Base-by-base conservation (phyloP, 176 grass and related monocot genomes). In the Pontederia paniculata region DNA sequence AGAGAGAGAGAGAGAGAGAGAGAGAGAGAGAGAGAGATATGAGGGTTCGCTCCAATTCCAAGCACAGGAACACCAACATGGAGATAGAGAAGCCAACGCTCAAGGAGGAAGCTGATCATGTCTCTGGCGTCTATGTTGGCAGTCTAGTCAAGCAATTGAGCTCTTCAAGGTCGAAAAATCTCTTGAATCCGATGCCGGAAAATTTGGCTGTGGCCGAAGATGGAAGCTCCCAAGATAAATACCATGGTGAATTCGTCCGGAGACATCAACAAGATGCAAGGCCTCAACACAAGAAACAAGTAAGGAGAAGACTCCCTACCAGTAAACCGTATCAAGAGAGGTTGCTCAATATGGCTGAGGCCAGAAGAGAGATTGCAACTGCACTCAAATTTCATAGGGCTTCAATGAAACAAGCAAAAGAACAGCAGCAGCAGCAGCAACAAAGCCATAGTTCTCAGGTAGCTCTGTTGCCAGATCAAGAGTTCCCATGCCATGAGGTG, bases 321-420 rank as follows among this genome's bases (percentile, higher is more conserved):
- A 91, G 83, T 62, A 75, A 75, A 45, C 93, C 93, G 0, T 98
- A 98, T 66, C 86, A 91, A 75, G 86, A 98, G 66, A 88, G 83
- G 57, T 62, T 98, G 28, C 71, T 98, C 48, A 98, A 98, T 62
- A 98, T 98, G 93, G 93, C 93, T 10, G 93, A 98, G 60, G 93
- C 86, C 45, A 76, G 93, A 74, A 57, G 93, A 62, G 93, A 98
- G 84, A 98, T 98, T 25, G 86, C 88, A 17, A 80, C 77, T 2
- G 86, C 93, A 60, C 83, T 97, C 58, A 98, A 90, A 71, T 76
- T 91, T 65, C 93, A 98, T 58, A 77, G 86, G 63, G 93, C 93
- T 57, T 77, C 86, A 61, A 98, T 88, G 93, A 98, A 77, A 50
- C 77, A 91, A 77, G 85, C 90, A 56, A 89, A 89, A 18, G 86